Evolutionary conservation across 345 rosid species (phyloP), one percentile per base, ranked within the genome.

Genomic region (Reutealis trisperma): DNA sequence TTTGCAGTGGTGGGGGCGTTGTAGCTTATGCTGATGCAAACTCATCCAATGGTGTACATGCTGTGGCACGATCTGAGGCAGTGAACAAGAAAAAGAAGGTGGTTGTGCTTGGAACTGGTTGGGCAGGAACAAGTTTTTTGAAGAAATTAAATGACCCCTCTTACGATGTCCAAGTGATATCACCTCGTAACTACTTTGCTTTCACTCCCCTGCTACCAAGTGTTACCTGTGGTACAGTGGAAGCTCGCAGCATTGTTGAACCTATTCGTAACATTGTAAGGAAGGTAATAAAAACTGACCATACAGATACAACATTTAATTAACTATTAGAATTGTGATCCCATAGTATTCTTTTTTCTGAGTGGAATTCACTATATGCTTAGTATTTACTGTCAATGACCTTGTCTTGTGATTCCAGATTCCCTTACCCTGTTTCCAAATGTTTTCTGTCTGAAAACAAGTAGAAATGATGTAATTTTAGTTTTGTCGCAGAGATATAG

Each of bases 161-260:
- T 0, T 96, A 94, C 57, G 97, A 96, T 75, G 92, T 96, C 81
- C 94, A 89, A 84, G 88, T 96, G 76, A 86, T 94, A 67, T 96
- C 99, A 2, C 99, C 99, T 76, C 92, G 98, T 30, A 94, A 96
- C 85, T 96, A 94, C 89, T 96, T 96, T 83, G 94, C 98, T 2
- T 96, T 96, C 88, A 96, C 99, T 76, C 98, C 99, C n/a, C 80
- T 96, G 91, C 80, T 96, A 25, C 98, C 99, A 2, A 96, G 97
- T 67, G 97, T 94, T 76, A 96, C 99, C 5, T 90, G 95, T 67
- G 99, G 98, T 57, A 96, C 98, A 22, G 98, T 96, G 70, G 98
- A 96, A 84, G 92, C 98, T 76, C 97, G 99, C 74, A 94, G 99
- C 83, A 79, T 94, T 42, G 97, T 92, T 44, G 99, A 96, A 85